Evolutionary conservation across 495 filamentous ascomycete species (phyloP), one percentile per base, ranked within the genome.

Genomic region (Lasiosphaeria ovina): DNA sequence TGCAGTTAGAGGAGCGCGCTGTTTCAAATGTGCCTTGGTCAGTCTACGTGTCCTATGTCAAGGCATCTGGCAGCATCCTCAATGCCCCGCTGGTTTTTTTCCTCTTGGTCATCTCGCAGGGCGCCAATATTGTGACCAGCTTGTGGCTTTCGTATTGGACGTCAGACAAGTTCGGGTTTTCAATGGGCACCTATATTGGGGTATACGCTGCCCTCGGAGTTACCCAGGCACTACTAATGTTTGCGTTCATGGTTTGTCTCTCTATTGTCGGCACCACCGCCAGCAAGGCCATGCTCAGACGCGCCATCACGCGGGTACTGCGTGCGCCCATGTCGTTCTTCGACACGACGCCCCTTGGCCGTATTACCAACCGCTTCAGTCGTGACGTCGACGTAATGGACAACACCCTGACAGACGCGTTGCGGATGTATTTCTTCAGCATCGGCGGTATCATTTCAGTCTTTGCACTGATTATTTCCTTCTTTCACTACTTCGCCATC

Each of bases 281-380:
- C 6, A 91, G 88, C 69, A 91, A 87, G 71, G 81, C 80, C n/a
- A 91, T 98, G 81, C 81, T 97, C 47, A 83, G 88, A 10, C 76
- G 85, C n/a, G 93, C 94, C 31, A 89, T 97, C 76, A 81, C 74
- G 10, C 84, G 88, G 48, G 89, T 92, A 1, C 79, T 98, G 45
- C 84, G 92, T 51, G 93, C 94, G 0, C 94, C 94, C 0, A 96
- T 98, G 92, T 87, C 88, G 4, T 98, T 98, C 79, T 97, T 98
- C 77, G 94, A 97, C 64, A 97, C 93, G 0, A 98, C 94, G 0
- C 94, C 94, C 1, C 69, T 97, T 0, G 94, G 94, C n/a, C 87
- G 94, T 32, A 97, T 98, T 69, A 94, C 92, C 8, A 98, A 98
- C 69, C 89, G 94, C 24, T 98, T 98, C 76, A 93, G 92, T 3